phyloP scores from a whole-genome alignment of 208 protist species.

The Leishmania gerbilli region DNA sequence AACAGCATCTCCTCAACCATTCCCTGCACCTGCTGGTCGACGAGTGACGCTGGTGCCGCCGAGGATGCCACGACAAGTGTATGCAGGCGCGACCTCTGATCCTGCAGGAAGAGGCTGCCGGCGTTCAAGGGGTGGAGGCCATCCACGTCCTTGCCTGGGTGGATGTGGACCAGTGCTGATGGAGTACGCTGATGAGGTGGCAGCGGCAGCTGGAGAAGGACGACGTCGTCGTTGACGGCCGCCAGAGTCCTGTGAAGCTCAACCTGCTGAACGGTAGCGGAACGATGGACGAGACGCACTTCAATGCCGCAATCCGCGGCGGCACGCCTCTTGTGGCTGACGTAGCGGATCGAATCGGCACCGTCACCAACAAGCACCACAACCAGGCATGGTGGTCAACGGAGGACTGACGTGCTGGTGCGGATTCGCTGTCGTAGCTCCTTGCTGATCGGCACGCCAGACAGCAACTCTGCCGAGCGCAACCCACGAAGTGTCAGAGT shows the following conservation, averaged over 20 bases:
- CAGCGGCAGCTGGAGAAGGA: slow-evolving; percentile 95
- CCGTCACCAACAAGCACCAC: slow-evolving; percentile 94
- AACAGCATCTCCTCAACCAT: slow-evolving; percentile 18
- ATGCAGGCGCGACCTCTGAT: slow-evolving; percentile 45
- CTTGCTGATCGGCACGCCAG: slow-evolving; percentile 42
- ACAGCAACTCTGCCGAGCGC: slow-evolving; percentile 44
- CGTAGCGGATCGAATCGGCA: slow-evolving; percentile 86
- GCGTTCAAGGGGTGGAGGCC: slow-evolving; percentile 93
- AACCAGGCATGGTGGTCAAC: slow-evolving; percentile 76
- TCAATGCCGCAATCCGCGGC: slow-evolving; percentile 53
- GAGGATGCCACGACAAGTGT: not conserved
- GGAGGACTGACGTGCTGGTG: slow-evolving; percentile 32
- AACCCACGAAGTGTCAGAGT: not conserved
- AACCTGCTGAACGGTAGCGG: slow-evolving; percentile 28
- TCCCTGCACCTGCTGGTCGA: no score
- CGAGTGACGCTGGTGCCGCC: not conserved
- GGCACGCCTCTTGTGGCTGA: slow-evolving; percentile 48
- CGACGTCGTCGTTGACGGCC: slow-evolving; percentile 41
- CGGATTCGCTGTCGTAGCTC: slow-evolving; percentile 43
- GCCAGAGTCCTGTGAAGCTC: slow-evolving; percentile 48
- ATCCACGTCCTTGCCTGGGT: slow-evolving; percentile 91
- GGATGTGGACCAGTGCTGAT: slow-evolving; percentile 59
- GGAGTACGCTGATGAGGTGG: slow-evolving; percentile 89
- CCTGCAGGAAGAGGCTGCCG: slow-evolving; percentile 75
- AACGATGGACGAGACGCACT: slow-evolving; percentile 40